Conservation (phyloP, 2,329 filamentous ascomycete species). For the Allantophomopsis lycopodina region DNA sequence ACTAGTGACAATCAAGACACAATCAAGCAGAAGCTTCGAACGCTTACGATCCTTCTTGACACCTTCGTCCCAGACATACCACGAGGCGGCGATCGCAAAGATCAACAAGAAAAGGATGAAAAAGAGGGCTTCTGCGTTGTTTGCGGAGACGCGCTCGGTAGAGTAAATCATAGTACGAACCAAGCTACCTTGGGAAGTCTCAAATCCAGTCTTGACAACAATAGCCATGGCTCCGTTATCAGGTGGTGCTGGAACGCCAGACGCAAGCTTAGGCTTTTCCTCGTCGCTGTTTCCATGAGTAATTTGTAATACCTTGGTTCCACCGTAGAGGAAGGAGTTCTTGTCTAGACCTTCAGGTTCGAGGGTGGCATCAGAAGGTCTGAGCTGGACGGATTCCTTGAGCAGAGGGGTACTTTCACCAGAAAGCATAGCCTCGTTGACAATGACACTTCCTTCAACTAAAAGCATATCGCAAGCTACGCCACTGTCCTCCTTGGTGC, state of each 20-base stretch:
- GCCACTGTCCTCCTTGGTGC: slow-evolving; percentile 93
- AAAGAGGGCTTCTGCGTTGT: slow-evolving; percentile 88
- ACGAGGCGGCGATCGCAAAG: slow-evolving; percentile 92
- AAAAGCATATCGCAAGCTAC: slow-evolving; percentile 96
- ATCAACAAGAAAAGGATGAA: slow-evolving; percentile 96
- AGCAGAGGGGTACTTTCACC: slow-evolving; percentile 94
- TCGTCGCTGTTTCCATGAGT: slow-evolving; percentile 75
- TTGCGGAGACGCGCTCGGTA: slow-evolving; percentile 95
- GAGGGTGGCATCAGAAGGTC: slow-evolving; percentile 65
- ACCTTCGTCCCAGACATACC: slow-evolving; percentile 98
- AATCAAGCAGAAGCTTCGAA: slow-evolving; percentile 93
- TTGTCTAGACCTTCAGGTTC: slow-evolving; percentile 91
- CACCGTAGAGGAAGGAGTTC: slow-evolving; percentile 90
- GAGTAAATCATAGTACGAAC: slow-evolving; percentile 99
- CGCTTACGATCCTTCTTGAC: slow-evolving; percentile 89
- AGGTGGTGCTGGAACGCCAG: slow-evolving; percentile 70
- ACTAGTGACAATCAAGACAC: slow-evolving; percentile 92
- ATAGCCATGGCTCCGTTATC: slow-evolving; percentile 91
- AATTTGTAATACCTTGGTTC: slow-evolving; percentile 93
- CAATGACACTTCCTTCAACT: slow-evolving; percentile 88
- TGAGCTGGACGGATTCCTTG: slow-evolving; percentile 89
- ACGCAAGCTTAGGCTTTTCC: slow-evolving; percentile 55
- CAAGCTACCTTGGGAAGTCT: slow-evolving; percentile 94
- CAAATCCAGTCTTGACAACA: slow-evolving; percentile 94
- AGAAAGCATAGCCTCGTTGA: slow-evolving; percentile 98